Evolutionary conservation across 768 basidiomycete genomes (phyloP), one percentile per base, ranked within the genome.

Genomic region (Myochromella boudieri): DNA sequence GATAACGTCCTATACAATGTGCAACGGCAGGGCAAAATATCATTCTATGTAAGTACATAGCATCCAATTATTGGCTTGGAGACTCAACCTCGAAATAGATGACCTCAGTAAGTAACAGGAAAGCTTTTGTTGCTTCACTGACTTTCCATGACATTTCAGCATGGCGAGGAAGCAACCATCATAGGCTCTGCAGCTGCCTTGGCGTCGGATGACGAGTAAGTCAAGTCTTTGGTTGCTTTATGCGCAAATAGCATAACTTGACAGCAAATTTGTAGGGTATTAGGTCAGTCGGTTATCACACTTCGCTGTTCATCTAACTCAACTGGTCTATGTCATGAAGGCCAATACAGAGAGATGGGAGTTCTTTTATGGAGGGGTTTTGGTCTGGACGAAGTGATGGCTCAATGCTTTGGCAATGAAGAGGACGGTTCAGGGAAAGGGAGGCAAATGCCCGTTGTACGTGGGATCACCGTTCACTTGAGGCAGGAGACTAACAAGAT

Each of bases 311-410:
- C 38, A 14, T 10, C 2, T 32, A 17, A 25, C 47, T 37, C 33
- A 27, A 31, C 22, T 21, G 34, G 27, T 17, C 21, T 54, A 51
- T 49, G 32, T 12, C 20, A 54, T 17, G 18, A 12, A 90, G 87
- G 85, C 38, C 94, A 97, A 74, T 97, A 97, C 59, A 87, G 91
- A 44, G 92, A 91, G 73, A 83, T 91, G 72, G 94, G 91, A 33
- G 93, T 94, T 4, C 75, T 97, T 6, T 70, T 95, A 1, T 95
- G 91, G 85, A 80, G 95, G 31, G 90, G 85, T 17, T 95, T 89
- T 61, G 72, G 79, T 14, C 63, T 94, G 15, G 81, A 92, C 56
- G 69, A 77, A n/a, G 70, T 88, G 48, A 95, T 97, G 91, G 84
- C 83, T 0, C 94, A 97, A 63, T 94, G 91, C 64, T 91, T 97